Evolutionary conservation across 495 filamentous ascomycete species (phyloP).

Genomic region (Penicillium tannophilum): DNA sequence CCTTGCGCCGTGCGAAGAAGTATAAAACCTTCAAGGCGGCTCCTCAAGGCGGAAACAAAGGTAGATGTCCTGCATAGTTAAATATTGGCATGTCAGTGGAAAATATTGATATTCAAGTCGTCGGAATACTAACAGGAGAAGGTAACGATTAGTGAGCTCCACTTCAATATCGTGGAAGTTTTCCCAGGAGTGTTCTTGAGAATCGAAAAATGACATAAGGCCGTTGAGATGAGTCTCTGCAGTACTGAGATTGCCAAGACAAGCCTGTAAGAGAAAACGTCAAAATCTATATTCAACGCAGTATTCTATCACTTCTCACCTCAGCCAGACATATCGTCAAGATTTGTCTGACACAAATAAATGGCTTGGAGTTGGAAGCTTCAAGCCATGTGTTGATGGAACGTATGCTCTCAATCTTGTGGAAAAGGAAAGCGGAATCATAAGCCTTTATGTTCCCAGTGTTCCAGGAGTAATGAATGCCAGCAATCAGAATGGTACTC

Average conservation of each 20-base stretch:
- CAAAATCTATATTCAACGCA: not conserved
- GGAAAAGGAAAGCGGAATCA: slow-evolving; percentile 2
- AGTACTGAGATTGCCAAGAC: not conserved
- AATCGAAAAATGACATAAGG: not conserved
- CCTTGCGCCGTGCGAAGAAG: not conserved
- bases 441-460: not conserved
- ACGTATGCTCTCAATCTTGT: slow-evolving; percentile 6
- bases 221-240: not conserved
- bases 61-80: not conserved
- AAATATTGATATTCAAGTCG: not conserved
- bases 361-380: not conserved
- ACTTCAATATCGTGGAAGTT: not conserved
- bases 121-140: not conserved
- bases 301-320: not conserved
- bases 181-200: not conserved
- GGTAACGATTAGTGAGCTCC: slow-evolving; percentile 5
- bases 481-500: slow-evolving; percentile 2
- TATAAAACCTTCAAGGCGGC: not conserved
- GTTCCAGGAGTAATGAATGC: not conserved
- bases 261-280: not conserved
- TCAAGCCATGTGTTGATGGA: not conserved
- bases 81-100: not conserved
- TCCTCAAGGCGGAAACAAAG: not conserved
- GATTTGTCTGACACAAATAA: slow-evolving; percentile 3
- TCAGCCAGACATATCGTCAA: slow-evolving; percentile 3